phyloP scores from a whole-genome alignment of 305 asterid genomes.

The Rubia occidens region DNA sequence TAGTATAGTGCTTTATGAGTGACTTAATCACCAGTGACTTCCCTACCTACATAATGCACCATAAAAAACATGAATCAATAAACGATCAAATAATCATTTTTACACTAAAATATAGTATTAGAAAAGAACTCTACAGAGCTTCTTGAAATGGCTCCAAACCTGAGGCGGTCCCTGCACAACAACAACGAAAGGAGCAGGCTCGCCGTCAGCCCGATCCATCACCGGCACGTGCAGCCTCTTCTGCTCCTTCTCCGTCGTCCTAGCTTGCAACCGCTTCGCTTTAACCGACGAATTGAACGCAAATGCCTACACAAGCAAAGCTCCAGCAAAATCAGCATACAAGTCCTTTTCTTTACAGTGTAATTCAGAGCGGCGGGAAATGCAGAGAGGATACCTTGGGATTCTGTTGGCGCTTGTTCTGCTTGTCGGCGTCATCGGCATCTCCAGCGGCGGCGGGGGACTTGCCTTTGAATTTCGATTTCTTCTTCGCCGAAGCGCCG shows the following conservation, averaged over 20 bases:
- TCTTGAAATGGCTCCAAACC: conserved; percentile 28
- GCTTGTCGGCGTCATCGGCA: conserved; percentile 6
- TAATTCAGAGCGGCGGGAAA: not conserved
- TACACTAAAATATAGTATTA: not conserved
- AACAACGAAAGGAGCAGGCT: conserved; percentile 85
- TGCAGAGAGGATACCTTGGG: conserved; percentile 36
- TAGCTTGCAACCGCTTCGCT: conserved; percentile 72
- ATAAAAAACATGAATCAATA: not conserved
- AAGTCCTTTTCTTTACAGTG: not conserved
- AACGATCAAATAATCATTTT: not conserved
- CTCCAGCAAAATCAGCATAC: not conserved
- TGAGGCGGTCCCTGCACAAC: conserved; percentile 96
- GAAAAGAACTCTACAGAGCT: not conserved
- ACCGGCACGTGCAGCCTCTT: conserved; percentile 80
- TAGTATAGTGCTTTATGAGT: conserved; percentile 80
- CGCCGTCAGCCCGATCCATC: conserved; percentile 65
- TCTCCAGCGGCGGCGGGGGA: conserved; percentile 21
- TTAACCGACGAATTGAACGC: conserved; percentile 67
- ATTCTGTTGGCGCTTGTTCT: conserved; percentile 60
- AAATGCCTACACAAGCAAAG: conserved; percentile 48
- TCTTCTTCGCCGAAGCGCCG: conserved; percentile 79
- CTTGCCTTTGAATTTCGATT: conserved; percentile 37
- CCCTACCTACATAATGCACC: conserved; percentile 57
- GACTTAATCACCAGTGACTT: conserved; percentile 84
- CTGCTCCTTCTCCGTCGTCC: conserved; percentile 90